Evolutionary conservation across 2,329 filamentous ascomycete species (phyloP), one percentile per base, ranked within the genome.

Genomic region (Penicillium sp.): DNA sequence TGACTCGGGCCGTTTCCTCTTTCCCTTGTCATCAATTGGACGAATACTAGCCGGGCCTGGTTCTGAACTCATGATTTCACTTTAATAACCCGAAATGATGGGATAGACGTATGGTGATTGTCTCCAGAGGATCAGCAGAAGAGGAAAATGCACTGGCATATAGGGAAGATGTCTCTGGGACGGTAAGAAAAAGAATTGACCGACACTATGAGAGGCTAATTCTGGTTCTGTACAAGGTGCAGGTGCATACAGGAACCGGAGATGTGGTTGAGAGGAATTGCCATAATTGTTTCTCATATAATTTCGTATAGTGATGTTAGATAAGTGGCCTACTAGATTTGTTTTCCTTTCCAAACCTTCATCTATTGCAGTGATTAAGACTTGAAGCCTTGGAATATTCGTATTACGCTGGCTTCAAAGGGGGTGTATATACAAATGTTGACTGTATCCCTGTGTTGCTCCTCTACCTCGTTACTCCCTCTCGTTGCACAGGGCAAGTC

Each of bases 111-210:
- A 33, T 5, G n/a, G 6, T 17, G 9, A 17, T 43, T 17, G 13
- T 8, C n/a, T 29, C 3, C 1, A 13, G 6, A 25, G 1, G 2
- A 10, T 17, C 2, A 8, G 13, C 17, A 23, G 5, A 17, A 12
- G n/a, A 25, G 19, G 8, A 2, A 6, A 10, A 4, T 12, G 3
- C 1, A n/a, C 2, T 23, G n/a, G 1, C 2, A n/a, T 23, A 15
- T 12, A 42, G 10, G 2, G 1, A 3, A 6, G 4, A 23, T 29
- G 3, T 4, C n/a, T 4, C 12, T 21, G 19, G 4, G 13, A 19
- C 6, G 2, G 12, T 10, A 4, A 47, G 27, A 33, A 17, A 13
- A 47, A 41, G 5, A 49, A 49, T 27, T 38, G 33, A 6, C 47
- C 21, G 47, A 27, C 10, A 49, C 2, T 2, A 25, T 21, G 4